These are phyloP conservation scores for Streptanthus diversifolius DNA, from an alignment of 345 rosid genomes.

Conservation along the genomic window DNA sequence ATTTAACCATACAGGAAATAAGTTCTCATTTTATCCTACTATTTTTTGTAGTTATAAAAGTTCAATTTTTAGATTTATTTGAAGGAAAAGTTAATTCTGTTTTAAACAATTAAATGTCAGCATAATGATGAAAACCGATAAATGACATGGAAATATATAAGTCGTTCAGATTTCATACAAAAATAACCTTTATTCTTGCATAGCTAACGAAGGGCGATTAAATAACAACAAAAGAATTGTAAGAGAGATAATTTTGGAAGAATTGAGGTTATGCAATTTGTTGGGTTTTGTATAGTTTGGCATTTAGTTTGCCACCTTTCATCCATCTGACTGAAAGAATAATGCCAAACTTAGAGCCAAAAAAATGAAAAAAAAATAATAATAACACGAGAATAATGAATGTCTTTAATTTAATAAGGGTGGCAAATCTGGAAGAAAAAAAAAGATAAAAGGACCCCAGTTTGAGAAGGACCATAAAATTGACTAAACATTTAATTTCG, in stretches of 20 bases:
- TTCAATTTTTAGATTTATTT: neutral
- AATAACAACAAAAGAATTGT: neutral
- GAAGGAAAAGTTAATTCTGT: no score
- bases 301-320: slow-evolving; percentile 16
- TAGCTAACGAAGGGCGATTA: neutral
- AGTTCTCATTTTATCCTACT: no score
- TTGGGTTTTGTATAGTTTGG: slow-evolving; percentile 10
- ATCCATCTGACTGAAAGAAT: slow-evolving; percentile 6
- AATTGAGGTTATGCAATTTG: neutral
- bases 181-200: neutral
- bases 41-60: neutral
- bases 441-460: neutral
- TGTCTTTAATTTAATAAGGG: neutral
- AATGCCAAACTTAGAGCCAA: slow-evolving; percentile 3
- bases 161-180: neutral
- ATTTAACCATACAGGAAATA: no score
- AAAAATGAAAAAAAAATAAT: neutral
- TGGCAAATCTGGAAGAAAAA: neutral
- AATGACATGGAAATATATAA: neutral
- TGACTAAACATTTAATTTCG: neutral
- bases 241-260: neutral
- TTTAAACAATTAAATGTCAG: no score
- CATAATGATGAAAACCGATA: no score
- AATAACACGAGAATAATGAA: neutral
- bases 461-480: slow-evolving; percentile 21